These are phyloP conservation scores for Melampsora larici-populina DNA, from an alignment of 1,284 basidiomycete genomes.

Conservation along the genomic window DNA sequence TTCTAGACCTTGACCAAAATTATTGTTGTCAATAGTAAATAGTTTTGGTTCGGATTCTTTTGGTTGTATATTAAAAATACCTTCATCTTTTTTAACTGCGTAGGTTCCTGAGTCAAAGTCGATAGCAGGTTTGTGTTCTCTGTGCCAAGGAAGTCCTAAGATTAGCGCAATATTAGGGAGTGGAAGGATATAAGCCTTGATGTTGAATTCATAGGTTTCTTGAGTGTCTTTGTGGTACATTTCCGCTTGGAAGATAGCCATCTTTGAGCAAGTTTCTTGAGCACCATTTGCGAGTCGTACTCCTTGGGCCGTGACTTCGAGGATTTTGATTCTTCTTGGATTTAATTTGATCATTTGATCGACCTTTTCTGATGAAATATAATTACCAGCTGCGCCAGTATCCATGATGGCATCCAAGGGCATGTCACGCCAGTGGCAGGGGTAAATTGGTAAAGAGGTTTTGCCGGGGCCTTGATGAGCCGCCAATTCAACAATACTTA, in stretches of 20 bases:
- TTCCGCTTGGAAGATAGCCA: background rate
- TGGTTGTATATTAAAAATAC: too few species aligned
- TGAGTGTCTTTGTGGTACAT: background rate
- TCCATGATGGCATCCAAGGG: too few species aligned
- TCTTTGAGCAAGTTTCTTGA: background rate
- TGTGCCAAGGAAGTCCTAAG: background rate
- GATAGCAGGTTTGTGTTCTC: too few species aligned
- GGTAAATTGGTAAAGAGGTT: too few species aligned
- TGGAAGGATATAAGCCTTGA: background rate
- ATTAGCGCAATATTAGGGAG: slow-evolving; percentile 8
- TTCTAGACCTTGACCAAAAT: too few species aligned
- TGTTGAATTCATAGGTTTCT: background rate
- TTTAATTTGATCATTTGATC: background rate
- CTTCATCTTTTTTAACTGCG: too few species aligned
- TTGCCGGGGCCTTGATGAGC: too few species aligned
- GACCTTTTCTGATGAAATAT: background rate
- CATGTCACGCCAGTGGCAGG: background rate
- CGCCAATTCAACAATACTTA: too few species aligned
- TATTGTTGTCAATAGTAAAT: too few species aligned
- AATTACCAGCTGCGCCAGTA: background rate
- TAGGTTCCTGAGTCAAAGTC: too few species aligned
- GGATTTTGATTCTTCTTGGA: background rate
- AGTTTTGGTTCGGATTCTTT: too few species aligned
- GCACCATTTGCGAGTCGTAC: slow-evolving; percentile 2
- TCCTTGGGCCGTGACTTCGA: background rate